A percentile compares a stretch with the other conserved stretches of the same genome.
Evolutionary conservation across 2,329 filamentous ascomycete genomes (phyloP).

Genomic region (Colletotrichum trifolii): DNA sequence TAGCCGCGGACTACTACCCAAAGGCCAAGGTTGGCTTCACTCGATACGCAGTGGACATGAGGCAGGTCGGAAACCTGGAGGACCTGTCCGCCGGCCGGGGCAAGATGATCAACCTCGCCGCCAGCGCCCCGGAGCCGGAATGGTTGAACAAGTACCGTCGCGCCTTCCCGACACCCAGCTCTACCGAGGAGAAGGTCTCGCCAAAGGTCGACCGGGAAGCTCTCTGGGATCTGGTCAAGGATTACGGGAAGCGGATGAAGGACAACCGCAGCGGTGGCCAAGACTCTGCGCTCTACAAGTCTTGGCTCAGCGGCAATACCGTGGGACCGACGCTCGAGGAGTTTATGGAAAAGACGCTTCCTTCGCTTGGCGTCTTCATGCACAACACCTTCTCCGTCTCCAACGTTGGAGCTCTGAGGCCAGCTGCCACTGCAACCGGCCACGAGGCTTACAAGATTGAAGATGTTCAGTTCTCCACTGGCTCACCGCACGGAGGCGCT

Average conservation of each 20-base stretch:
- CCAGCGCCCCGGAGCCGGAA: constrained; percentile 19
- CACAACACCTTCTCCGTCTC: constrained; percentile 33
- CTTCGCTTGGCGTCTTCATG: constrained; percentile 16
- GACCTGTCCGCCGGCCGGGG: constrained; percentile 2
- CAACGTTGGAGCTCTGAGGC: constrained; percentile 33
- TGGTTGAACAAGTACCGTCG: constrained; percentile 20
- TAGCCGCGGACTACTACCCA: constrained; percentile 39
- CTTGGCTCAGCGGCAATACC: constrained; percentile 35
- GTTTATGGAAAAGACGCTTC: constrained; percentile 25
- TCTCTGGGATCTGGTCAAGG: constrained; percentile 17
- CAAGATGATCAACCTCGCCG: constrained; percentile 26
- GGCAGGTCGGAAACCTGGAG: constrained; percentile 23
- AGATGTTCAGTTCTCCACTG: constrained; percentile 36
- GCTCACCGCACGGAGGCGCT: constrained; percentile 17
- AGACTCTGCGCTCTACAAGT: constrained; percentile 24
- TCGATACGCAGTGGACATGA: constrained; percentile 52
- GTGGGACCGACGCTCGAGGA: constrained; percentile 41
- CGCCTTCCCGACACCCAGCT: not conserved
- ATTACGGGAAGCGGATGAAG: constrained; percentile 23
- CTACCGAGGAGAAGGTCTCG: not conserved
- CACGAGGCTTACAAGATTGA: constrained; percentile 26
- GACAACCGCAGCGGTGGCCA: constrained; percentile 11
- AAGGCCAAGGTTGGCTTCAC: constrained; percentile 38
- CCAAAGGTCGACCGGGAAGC: constrained; percentile 7
- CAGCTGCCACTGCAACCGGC: not conserved